These are phyloP conservation scores for Microdochium nivale DNA, from an alignment of 2,329 filamentous ascomycete species.

Conservation along the genomic window DNA sequence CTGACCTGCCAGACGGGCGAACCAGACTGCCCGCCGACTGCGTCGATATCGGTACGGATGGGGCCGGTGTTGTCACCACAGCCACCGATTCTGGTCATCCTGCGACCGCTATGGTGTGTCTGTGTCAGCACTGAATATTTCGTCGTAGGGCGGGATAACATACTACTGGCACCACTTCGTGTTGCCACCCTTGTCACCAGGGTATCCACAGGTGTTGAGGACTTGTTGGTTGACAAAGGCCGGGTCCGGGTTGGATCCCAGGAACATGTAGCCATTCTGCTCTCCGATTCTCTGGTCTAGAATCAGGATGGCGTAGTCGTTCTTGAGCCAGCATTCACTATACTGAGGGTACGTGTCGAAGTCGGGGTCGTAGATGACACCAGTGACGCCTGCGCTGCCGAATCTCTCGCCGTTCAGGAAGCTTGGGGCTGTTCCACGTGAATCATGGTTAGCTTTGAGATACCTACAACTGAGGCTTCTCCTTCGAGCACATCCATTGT, in stretches of 20 bases:
- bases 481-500: too few species aligned
- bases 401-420: conserved; percentile 9
- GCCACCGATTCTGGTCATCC: neutral
- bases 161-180: neutral
- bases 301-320: conserved; percentile 13
- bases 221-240: conserved; percentile 5
- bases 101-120: neutral
- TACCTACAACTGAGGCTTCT: too few species aligned
- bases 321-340: conserved; percentile 6
- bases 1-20: neutral
- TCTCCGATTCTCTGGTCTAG: conserved; percentile 10
- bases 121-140: too few species aligned
- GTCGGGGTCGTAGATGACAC: neutral
- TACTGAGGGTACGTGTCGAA: neutral
- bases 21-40: conserved; percentile 9
- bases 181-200: conserved; percentile 7
- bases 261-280: conserved; percentile 8
- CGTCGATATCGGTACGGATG: conserved; percentile 6
- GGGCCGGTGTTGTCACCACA: conserved; percentile 7
- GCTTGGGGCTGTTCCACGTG: conserved; percentile 9
- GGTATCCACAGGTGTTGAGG: conserved; percentile 13
- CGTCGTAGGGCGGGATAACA: too few species aligned
- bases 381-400: neutral
- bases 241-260: conserved; percentile 7
- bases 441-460: too few species aligned